Evolutionary conservation across 345 rosid species (phyloP).

Genomic region (Stellera chamaejasme): DNA sequence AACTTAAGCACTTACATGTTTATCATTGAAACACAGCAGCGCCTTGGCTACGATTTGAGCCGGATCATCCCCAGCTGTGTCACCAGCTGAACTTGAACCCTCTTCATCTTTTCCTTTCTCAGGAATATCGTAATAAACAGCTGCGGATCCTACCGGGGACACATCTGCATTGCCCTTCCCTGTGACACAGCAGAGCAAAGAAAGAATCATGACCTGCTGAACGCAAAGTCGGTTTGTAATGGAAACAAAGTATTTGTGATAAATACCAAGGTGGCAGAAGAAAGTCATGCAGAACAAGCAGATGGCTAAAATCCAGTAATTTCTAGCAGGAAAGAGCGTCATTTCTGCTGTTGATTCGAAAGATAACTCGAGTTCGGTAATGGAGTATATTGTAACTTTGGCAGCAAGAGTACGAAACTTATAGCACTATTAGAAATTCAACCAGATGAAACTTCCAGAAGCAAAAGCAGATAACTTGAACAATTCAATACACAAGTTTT

Average conservation of each 20-base stretch:
- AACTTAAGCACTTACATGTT: slow-evolving; percentile 30
- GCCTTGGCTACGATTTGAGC: slow-evolving; percentile 62
- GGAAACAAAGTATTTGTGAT: background rate
- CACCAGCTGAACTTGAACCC: background rate
- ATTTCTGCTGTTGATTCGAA: slow-evolving; percentile 23
- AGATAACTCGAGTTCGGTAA: slow-evolving; percentile 7
- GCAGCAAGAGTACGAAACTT: background rate
- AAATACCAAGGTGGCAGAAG: slow-evolving; percentile 28
- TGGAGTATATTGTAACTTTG: slow-evolving; percentile 1
- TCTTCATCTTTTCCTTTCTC: slow-evolving; percentile 2
- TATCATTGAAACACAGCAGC: slow-evolving; percentile 63
- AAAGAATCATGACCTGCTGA: background rate
- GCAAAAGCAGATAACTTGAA: background rate
- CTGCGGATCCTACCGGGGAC: slow-evolving; percentile 16
- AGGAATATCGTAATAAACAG: background rate
- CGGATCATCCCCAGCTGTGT: slow-evolving; percentile 22
- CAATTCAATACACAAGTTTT: background rate
- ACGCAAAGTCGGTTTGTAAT: background rate
- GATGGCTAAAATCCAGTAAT: slow-evolving; percentile 22
- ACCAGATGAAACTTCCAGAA: background rate
- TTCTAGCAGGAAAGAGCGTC: slow-evolving; percentile 24
- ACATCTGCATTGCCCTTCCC: slow-evolving; percentile 32
- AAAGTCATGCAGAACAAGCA: slow-evolving; percentile 21
- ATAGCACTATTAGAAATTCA: background rate
- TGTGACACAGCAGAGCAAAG: slow-evolving; percentile 14